These are phyloP conservation scores for Boletus vinaceobasis DNA, from an alignment of 768 basidiomycete genomes.

Conservation along the genomic window DNA sequence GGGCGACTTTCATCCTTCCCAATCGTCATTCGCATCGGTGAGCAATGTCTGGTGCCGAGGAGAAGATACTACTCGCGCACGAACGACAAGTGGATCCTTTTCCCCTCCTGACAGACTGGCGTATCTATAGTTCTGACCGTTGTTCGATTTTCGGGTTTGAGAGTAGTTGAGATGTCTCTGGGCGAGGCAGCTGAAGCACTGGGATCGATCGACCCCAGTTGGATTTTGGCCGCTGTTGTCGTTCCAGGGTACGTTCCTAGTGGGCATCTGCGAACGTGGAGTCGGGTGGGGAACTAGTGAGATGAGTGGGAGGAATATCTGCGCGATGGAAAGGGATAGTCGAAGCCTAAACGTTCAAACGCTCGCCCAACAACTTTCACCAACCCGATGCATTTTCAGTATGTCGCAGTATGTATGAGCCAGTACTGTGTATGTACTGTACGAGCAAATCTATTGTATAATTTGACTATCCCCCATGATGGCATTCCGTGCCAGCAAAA, in stretches of 20 bases:
- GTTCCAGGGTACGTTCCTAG: constrained; percentile 45
- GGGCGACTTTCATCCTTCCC: neutral
- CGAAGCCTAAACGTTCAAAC: no score
- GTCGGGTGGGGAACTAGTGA: constrained; percentile 60
- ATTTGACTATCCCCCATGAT: no score
- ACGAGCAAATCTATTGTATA: no score
- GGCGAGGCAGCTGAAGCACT: neutral
- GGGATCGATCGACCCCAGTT: constrained; percentile 3
- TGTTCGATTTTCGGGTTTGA: constrained; percentile 2
- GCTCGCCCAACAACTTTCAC: no score
- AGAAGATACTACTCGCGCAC: neutral
- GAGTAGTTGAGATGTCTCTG: neutral
- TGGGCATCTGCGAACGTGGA: constrained; percentile 45
- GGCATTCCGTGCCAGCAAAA: no score
- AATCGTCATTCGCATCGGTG: neutral
- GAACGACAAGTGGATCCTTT: constrained; percentile 22
- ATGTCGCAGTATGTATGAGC: no score
- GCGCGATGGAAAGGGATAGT: constrained; percentile 34
- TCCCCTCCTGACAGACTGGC: neutral
- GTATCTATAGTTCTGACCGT: neutral
- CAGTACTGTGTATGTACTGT: no score
- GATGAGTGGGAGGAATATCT: constrained; percentile 44
- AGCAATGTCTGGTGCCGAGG: neutral
- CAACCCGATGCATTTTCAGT: no score
- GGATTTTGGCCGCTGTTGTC: constrained; percentile 56